Conservation (phyloP, 2,329 filamentous ascomycete genomes). For the Scytalidium lignicola region DNA sequence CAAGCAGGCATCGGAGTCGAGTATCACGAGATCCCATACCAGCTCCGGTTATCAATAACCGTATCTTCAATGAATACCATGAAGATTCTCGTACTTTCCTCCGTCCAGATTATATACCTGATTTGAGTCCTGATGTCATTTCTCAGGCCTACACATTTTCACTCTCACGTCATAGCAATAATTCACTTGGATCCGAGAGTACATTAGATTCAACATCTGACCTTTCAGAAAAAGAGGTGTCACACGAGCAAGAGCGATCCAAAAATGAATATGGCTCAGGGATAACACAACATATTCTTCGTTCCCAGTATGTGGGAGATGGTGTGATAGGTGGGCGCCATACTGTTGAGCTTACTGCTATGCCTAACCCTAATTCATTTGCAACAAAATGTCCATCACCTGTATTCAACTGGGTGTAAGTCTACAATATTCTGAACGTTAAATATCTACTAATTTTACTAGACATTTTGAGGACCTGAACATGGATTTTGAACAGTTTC, state of each 20-base stretch:
- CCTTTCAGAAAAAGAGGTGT: background rate
- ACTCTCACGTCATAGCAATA: background rate
- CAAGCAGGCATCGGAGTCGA: background rate
- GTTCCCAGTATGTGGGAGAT: background rate
- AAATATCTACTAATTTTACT: background rate
- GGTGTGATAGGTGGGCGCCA: background rate
- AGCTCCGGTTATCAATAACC: background rate
- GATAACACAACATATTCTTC: background rate
- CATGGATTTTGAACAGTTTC: background rate
- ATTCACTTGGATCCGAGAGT: background rate
- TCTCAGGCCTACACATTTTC: background rate
- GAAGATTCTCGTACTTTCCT: background rate
- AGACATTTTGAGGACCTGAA: background rate
- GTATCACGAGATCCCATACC: background rate
- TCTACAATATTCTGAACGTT: too few species aligned
- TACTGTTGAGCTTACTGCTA: background rate
- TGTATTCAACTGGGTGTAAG: background rate
- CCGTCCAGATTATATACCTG: background rate
- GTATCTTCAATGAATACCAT: background rate
- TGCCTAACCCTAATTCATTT: background rate
- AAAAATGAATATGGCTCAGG: background rate
- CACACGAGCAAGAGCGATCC: background rate
- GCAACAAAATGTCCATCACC: background rate
- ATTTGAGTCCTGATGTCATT: background rate
- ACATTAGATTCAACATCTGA: background rate